Evolutionary conservation across 352 stramenopile species (phyloP).

Genomic region (Phytopythium litorale): DNA sequence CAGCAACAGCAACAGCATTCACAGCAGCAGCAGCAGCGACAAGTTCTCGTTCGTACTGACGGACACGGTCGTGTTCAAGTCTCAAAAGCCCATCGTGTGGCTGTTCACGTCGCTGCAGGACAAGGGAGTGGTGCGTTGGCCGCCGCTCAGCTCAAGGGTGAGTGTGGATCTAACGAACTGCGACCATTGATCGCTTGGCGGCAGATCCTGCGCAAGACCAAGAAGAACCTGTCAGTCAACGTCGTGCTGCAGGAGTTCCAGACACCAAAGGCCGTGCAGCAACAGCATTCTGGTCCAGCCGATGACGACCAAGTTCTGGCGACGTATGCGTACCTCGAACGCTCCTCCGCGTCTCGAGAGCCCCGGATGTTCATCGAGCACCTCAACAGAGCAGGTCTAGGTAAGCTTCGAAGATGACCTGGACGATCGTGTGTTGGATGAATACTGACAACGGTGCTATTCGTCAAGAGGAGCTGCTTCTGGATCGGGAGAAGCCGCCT

Average conservation of each 20-base stretch:
- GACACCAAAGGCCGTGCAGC: constrained; percentile 15
- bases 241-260: constrained; percentile 54
- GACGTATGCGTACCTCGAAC: constrained; percentile 49
- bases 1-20: not conserved
- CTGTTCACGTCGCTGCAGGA: constrained; percentile 76
- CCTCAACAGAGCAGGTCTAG: constrained; percentile 34
- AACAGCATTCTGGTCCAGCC: not conserved
- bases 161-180: not conserved
- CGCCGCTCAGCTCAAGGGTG: not conserved
- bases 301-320: constrained; percentile 43
- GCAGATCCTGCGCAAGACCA: constrained; percentile 62
- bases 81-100: constrained; percentile 63
- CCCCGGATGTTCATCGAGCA: constrained; percentile 54
- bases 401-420: constrained; percentile 12
- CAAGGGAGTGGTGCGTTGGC: constrained; percentile 38
- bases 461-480: constrained; percentile 25
- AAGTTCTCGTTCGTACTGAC: constrained; percentile 52
- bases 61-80: constrained; percentile 73
- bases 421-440: not conserved
- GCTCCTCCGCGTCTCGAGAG: constrained; percentile 29
- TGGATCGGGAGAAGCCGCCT: constrained; percentile 44
- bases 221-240: constrained; percentile 42
- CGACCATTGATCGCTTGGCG: not conserved
- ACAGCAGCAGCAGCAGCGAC: not conserved
- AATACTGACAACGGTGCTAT: not conserved